Percentiles rank a stretch among this genome's conserved stretches.
phyloP scores from a whole-genome alignment of 2,329 filamentous ascomycete species.

The Curvularia spicifera region DNA sequence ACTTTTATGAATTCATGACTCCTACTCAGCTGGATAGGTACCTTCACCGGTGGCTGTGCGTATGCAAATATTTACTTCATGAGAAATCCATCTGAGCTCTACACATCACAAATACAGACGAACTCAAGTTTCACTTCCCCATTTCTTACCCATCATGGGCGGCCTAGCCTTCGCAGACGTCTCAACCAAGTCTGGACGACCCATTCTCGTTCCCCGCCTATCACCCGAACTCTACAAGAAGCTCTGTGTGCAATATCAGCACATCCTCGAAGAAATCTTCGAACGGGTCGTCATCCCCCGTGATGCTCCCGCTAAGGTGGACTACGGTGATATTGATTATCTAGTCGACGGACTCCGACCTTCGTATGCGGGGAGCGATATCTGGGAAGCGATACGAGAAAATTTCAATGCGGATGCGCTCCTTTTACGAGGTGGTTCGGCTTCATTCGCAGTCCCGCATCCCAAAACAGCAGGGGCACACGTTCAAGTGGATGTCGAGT shows the following conservation, averaged over 20 bases:
- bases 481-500: slow-evolving; percentile 73
- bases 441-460: slow-evolving; percentile 60
- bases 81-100: too few species aligned
- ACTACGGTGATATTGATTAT: slow-evolving; percentile 77
- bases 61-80: not conserved
- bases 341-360: slow-evolving; percentile 54
- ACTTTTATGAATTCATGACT: not conserved
- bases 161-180: slow-evolving; percentile 54
- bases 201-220: slow-evolving; percentile 71
- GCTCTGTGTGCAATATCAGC: slow-evolving; percentile 57
- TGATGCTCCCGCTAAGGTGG: slow-evolving; percentile 71
- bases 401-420: slow-evolving; percentile 56
- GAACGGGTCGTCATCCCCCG: slow-evolving; percentile 64
- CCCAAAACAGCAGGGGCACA: slow-evolving; percentile 42
- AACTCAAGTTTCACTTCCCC: not conserved
- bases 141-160: slow-evolving; percentile 63
- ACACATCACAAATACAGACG: not conserved
- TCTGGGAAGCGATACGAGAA: slow-evolving; percentile 45
- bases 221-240: slow-evolving; percentile 61
- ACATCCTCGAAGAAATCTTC: slow-evolving; percentile 61
- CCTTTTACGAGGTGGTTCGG: slow-evolving; percentile 32
- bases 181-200: slow-evolving; percentile 48
- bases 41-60: not conserved
- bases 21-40: not conserved
- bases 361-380: slow-evolving; percentile 15